Evolutionary conservation across 768 basidiomycete species (phyloP), one percentile per base, ranked within the genome.

Genomic region (Pulveroboletus sp.): DNA sequence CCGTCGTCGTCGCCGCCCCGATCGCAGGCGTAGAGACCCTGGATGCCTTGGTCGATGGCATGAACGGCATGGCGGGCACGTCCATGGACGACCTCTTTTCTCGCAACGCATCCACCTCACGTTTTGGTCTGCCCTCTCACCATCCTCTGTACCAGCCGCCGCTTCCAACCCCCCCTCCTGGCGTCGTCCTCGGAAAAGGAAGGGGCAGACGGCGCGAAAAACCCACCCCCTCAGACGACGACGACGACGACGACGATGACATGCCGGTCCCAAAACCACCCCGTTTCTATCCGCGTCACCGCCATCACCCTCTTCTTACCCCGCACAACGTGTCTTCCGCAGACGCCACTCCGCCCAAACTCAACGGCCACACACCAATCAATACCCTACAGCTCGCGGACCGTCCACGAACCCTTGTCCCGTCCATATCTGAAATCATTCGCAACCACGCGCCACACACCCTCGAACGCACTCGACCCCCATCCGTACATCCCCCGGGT

Each of bases 351-450:
- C n/a, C n/a, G n/a, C n/a, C n/a, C 51, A 51, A 60, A 38, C 40
- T 37, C 43, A 39, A 42, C 40, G 49, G 50, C 27, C 47, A 58
- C 35, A 21, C 53, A 0, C 38, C 54, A 7, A 31, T 45, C 21
- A 36, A 43, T 56, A 45, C 41, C 38, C 43, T 60, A 51, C 59
- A 57, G 25, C 68, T 52, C 32, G 43, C 52, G 38, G 61, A 64
- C 40, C 68, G 61, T 25, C 63, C 59, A 61, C 80, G 80, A 65
- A 72, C 71, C 17, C 62, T 85, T 42, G 79, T 83, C 7, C 90
- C 91, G 40, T 88, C 89, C 13, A 94, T 94, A 62, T 87, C 85
- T 34, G 90, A 94, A 48, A 94, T 94, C 51, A 93, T 94, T 51
- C 83, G 86, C 24, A 79, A 79, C 23, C 82, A 92, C 37, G 82